Base-by-base conservation (phyloP, 106 monocot genomes). In the Acorus gramineus region DNA sequence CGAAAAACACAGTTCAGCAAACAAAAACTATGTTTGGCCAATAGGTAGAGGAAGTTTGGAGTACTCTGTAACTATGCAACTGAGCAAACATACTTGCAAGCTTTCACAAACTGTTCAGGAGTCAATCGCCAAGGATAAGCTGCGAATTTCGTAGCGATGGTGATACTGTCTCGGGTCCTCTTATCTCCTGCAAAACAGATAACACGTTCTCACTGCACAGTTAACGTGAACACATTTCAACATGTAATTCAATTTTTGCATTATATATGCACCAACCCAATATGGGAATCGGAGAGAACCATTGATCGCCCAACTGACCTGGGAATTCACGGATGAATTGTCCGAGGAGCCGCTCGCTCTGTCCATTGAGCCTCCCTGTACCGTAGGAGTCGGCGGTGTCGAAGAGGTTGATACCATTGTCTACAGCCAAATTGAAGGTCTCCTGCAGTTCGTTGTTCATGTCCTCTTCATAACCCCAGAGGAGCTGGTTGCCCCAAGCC, bases 341-440 rank as follows among this genome's bases (percentile, higher is more conserved):
- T 6, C 96, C 96, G 50, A 98, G 91, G 11, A 98, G 87, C 74
- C 62, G 85, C 76, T 98, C 96, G 52, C 91, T 98, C 64, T 88
- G 87, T 12, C 91, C 96, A 69, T 81, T 98, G 42, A 98, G 74
- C 66, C 67, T 84, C 62, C 96, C 96, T 51, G 91, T 98, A 43
- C 91, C 96, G 66, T 98, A 98, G 2, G 96, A 98, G 78, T 98
- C 96, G 51, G 96, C 96, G 60, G 96, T 98, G 57, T 98, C 96
- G 68, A 98, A 98, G 49, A 98, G 83, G 52, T 60, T 98, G 47
- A 98, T 83, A 3, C 96, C 96, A 66, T 84, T 98, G 13, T 62
- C 76, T 9, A 98, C 70, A 5, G 87, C 87, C 66, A 98, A 72
- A 76, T 85, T 69, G 46, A 98, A 98, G 7, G 83, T 77, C 28